phyloP scores from a whole-genome alignment of 208 protist species.

The Lotmaria passim region DNA sequence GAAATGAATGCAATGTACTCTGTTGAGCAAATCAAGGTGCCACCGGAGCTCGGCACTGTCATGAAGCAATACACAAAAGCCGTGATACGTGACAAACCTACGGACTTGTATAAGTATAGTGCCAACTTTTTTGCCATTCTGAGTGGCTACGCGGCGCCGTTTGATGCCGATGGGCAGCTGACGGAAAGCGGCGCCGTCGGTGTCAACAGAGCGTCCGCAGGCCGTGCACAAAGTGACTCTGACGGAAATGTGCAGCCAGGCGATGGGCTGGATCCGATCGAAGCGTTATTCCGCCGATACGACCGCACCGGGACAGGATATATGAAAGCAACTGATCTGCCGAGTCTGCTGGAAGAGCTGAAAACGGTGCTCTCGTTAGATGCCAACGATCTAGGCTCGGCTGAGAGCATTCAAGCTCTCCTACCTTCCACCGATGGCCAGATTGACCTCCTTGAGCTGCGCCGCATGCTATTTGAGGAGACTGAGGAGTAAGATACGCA shows the following conservation, averaged over 20 bases:
- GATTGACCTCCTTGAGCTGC: slow-evolving; percentile 75
- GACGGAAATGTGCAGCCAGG: slow-evolving; percentile 7
- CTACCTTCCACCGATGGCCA: slow-evolving; percentile 41
- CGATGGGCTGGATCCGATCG: slow-evolving; percentile 48
- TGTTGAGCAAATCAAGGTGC: slow-evolving; percentile 89
- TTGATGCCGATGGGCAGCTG: slow-evolving; percentile 80
- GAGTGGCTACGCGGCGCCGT: slow-evolving; percentile 68
- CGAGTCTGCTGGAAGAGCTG: slow-evolving; percentile 63
- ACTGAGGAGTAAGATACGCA: not conserved
- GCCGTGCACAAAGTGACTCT: not conserved
- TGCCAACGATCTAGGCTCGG: slow-evolving; percentile 54
- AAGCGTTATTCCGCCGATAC: slow-evolving; percentile 65
- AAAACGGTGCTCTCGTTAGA: slow-evolving; percentile 45
- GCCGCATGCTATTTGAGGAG: slow-evolving; percentile 66
- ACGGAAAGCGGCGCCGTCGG: slow-evolving; percentile 35
- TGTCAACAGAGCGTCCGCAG: not conserved
- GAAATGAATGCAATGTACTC: slow-evolving; percentile 91
- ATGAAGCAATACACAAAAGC: slow-evolving; percentile 95
- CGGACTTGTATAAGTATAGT: slow-evolving; percentile 91
- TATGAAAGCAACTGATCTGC: slow-evolving; percentile 46
- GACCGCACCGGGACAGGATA: slow-evolving; percentile 51
- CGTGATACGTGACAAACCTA: slow-evolving; percentile 81
- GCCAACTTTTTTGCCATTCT: slow-evolving; percentile 94
- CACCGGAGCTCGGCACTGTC: slow-evolving; percentile 87
- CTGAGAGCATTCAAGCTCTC: slow-evolving; percentile 54